Conservation (phyloP, 164 flowering plant species). For the Sedum album region DNA sequence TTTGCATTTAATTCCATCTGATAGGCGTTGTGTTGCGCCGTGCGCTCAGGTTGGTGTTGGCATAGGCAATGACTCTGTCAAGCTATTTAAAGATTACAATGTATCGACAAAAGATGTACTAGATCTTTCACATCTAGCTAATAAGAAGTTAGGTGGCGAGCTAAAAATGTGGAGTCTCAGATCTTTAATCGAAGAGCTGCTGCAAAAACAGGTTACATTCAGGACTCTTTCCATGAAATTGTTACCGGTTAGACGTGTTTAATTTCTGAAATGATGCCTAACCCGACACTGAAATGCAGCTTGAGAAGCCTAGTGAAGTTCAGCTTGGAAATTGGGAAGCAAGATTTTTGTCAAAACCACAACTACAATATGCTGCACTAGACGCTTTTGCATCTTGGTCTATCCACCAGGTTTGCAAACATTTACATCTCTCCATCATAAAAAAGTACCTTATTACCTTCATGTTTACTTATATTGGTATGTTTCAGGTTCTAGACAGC, state of each 20-base stretch:
- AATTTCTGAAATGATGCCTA: background rate
- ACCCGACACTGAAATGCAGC: background rate
- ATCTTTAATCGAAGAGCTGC: slow-evolving; percentile 49
- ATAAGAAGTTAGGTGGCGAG: slow-evolving; percentile 47
- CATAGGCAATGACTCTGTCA: slow-evolving; percentile 54
- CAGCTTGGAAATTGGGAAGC: slow-evolving; percentile 10
- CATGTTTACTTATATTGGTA: background rate
- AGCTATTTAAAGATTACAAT: slow-evolving; percentile 53
- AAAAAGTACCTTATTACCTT: background rate
- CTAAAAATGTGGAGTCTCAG: slow-evolving; percentile 52
- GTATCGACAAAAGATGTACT: slow-evolving; percentile 37
- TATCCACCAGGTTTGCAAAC: background rate
- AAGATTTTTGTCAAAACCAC: background rate
- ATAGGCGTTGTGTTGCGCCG: background rate
- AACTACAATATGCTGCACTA: slow-evolving; percentile 7
- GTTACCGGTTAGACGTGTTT: too few species aligned
- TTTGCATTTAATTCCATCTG: background rate
- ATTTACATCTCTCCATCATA: background rate
- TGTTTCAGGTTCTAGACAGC: background rate
- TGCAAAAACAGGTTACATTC: slow-evolving; percentile 59
- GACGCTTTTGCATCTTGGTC: slow-evolving; percentile 1
- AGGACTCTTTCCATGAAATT: too few species aligned
- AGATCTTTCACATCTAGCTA: slow-evolving; percentile 67
- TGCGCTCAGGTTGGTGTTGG: slow-evolving; percentile 78
- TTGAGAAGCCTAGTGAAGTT: background rate